Evolutionary conservation across 1,284 basidiomycete genomes (phyloP).

Genomic region (Papiliotrema laurentii): DNA sequence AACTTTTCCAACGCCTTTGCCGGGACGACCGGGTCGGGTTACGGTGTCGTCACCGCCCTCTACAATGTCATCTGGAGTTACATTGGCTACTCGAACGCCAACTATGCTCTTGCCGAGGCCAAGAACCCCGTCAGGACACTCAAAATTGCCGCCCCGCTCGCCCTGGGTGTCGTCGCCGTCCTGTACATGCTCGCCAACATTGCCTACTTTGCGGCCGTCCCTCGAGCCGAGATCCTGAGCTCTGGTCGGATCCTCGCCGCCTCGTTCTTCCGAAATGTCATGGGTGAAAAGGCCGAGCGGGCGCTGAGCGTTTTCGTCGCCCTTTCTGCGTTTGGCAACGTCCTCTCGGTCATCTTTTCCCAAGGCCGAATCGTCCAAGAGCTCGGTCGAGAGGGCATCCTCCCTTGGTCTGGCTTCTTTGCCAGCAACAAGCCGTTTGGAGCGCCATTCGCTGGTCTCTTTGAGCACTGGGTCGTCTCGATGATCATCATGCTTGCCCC

Average conservation of each 20-base stretch:
- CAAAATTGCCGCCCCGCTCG: constrained; percentile 27
- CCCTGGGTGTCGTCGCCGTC: constrained; percentile 27
- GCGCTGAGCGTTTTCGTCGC: constrained; percentile 38
- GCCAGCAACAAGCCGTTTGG: constrained; percentile 37
- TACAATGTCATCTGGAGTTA: constrained; percentile 22
- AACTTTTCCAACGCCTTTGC: constrained; percentile 55
- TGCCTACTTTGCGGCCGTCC: constrained; percentile 48
- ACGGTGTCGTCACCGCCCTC: constrained; percentile 49
- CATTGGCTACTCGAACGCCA: constrained; percentile 51
- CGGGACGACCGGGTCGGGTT: constrained; percentile 50
- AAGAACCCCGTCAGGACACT: constrained; percentile 37
- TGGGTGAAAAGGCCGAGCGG: constrained; percentile 40
- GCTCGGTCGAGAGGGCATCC: constrained; percentile 38
- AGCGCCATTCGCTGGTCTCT: constrained; percentile 48
- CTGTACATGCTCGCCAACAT: constrained; percentile 37
- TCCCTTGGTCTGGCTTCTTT: constrained; percentile 43
- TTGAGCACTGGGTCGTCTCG: constrained; percentile 53
- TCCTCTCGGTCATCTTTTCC: constrained; percentile 38
- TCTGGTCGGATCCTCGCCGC: constrained; percentile 41
- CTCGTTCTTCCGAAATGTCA: constrained; percentile 43
- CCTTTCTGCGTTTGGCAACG: constrained; percentile 43
- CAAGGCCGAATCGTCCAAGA: constrained; percentile 50
- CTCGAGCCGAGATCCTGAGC: constrained; percentile 35
- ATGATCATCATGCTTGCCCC: constrained; percentile 56
- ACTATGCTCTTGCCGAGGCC: constrained; percentile 53